Percentiles rank a stretch among this genome's conserved stretches.
These are phyloP conservation scores for Neurospora africana DNA, from an alignment of 495 filamentous ascomycete species.

Conservation along the genomic window DNA sequence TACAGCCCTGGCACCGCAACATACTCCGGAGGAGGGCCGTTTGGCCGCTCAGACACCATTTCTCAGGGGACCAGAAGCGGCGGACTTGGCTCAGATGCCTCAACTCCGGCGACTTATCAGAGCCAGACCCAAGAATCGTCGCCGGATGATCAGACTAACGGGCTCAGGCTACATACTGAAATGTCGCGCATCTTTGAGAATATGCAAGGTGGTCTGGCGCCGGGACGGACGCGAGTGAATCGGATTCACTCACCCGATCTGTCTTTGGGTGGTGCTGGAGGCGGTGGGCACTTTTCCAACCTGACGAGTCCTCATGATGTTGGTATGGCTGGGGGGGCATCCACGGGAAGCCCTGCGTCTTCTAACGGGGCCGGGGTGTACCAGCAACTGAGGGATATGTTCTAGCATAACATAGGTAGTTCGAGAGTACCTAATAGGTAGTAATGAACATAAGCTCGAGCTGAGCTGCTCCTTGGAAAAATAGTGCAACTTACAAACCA, in stretches of 20 bases:
- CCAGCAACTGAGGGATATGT: slow-evolving; percentile 25
- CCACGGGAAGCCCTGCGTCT: slow-evolving; percentile 1
- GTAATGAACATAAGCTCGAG: background rate
- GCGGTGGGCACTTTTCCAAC: background rate
- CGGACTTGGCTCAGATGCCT: slow-evolving; percentile 3
- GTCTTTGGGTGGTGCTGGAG: background rate
- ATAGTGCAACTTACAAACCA: background rate
- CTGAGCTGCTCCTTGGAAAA: background rate
- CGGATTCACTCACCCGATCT: slow-evolving; percentile 2
- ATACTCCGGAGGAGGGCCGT: background rate
- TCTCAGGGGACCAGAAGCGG: background rate
- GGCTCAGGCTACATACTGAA: slow-evolving; percentile 32
- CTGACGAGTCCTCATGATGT: background rate
- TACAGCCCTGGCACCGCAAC: background rate
- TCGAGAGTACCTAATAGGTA: background rate
- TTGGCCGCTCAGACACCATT: background rate
- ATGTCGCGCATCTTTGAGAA: slow-evolving; percentile 36
- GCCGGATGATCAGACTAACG: slow-evolving; percentile 22
- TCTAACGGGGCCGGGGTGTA: slow-evolving; percentile 12
- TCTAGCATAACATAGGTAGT: slow-evolving; percentile 3
- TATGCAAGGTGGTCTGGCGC: background rate
- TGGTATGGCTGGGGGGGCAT: background rate
- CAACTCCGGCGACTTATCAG: slow-evolving; percentile 4
- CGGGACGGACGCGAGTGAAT: slow-evolving; percentile 21
- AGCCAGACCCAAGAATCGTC: background rate